Percentiles rank a stretch among this genome's conserved stretches.
Evolutionary conservation across 2,329 filamentous ascomycete genomes (phyloP).

Genomic region (Emmonsia crescens): DNA sequence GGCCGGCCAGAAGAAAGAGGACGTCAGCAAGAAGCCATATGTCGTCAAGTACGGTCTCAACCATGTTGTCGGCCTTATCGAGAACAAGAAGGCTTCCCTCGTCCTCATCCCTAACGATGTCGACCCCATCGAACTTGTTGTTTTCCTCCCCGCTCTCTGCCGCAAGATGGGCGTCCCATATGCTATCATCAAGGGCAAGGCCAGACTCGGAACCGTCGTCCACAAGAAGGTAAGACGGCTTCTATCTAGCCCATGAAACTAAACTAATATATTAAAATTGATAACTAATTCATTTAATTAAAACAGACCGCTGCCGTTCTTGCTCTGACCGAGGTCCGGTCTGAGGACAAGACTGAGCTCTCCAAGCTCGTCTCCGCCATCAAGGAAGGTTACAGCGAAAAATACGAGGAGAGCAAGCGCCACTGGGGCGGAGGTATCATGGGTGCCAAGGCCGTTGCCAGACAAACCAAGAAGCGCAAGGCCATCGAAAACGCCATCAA

Average conservation of each 20-base stretch:
- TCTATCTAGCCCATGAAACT: not conserved
- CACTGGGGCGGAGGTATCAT: constrained; percentile 99
- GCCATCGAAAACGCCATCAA: constrained; percentile 90
- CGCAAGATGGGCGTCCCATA: constrained; percentile 99
- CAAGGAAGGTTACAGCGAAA: constrained; percentile 97
- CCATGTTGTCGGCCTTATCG: constrained; percentile 93
- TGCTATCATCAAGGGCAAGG: constrained; percentile 99
- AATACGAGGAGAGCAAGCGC: constrained; percentile 81
- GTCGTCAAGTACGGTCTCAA: constrained; percentile 99
- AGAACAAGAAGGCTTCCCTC: constrained; percentile 99
- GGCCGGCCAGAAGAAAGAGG: constrained; percentile 99
- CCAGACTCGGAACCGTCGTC: constrained; percentile 93
- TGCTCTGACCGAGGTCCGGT: constrained; percentile 89
- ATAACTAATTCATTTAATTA: not conserved
- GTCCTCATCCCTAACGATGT: constrained; percentile 99
- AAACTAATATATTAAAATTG: not conserved
- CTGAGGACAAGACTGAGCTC: constrained; percentile 96
- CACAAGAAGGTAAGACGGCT: constrained; percentile 78
- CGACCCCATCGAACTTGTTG: constrained; percentile 97
- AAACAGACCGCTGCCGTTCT: constrained; percentile 82
- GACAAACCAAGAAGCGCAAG: constrained; percentile 82
- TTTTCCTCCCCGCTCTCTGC: constrained; percentile 98
- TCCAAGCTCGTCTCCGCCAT: constrained; percentile 91
- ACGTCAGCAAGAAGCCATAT: constrained; percentile 99
- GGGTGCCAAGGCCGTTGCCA: constrained; percentile 80